A percentile compares a stretch with the other conserved stretches of the same genome.
Conservation (phyloP, 148 eudicot species). For the Arctostaphylos glauca region DNA sequence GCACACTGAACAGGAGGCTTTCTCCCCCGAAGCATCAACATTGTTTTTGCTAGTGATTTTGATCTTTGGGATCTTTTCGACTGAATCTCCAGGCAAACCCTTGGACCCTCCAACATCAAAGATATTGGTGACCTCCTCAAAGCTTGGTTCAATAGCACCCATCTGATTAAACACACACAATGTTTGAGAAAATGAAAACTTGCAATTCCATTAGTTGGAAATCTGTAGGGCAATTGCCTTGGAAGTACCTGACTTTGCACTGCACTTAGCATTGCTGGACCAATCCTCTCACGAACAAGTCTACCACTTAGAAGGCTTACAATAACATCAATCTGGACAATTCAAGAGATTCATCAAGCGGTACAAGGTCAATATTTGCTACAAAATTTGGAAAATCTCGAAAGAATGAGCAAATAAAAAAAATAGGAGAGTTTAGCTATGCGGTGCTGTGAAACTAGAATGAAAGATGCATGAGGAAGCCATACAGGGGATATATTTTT, state of each 20-base stretch:
- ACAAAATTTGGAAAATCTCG: slow-evolving; percentile 39
- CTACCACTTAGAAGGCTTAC: slow-evolving; percentile 90
- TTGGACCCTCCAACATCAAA: slow-evolving; percentile 78
- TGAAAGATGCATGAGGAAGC: background rate
- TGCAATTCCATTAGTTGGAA: background rate
- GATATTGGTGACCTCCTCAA: slow-evolving; percentile 69
- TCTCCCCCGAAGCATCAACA: slow-evolving; percentile 76
- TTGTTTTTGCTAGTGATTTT: slow-evolving; percentile 61
- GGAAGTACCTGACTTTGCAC: slow-evolving; percentile 92
- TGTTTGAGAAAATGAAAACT: slow-evolving; percentile 8
- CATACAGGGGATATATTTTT: background rate
- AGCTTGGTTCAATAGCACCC: slow-evolving; percentile 83
- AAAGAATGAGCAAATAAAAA: background rate
- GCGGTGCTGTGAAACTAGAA: background rate
- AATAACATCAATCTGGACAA: slow-evolving; percentile 86
- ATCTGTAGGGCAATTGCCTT: background rate
- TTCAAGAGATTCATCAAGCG: slow-evolving; percentile 17
- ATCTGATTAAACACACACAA: slow-evolving; percentile 47
- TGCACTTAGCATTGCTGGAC: slow-evolving; percentile 70
- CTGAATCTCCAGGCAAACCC: slow-evolving; percentile 74
- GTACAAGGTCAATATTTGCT: background rate
- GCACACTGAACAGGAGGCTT: slow-evolving; percentile 90
- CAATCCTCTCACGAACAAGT: slow-evolving; percentile 66
- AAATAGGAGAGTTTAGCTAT: background rate
- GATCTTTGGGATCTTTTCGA: slow-evolving; percentile 85